Conservation (phyloP, 805 yeast species). For the Yarrowia porcina region DNA sequence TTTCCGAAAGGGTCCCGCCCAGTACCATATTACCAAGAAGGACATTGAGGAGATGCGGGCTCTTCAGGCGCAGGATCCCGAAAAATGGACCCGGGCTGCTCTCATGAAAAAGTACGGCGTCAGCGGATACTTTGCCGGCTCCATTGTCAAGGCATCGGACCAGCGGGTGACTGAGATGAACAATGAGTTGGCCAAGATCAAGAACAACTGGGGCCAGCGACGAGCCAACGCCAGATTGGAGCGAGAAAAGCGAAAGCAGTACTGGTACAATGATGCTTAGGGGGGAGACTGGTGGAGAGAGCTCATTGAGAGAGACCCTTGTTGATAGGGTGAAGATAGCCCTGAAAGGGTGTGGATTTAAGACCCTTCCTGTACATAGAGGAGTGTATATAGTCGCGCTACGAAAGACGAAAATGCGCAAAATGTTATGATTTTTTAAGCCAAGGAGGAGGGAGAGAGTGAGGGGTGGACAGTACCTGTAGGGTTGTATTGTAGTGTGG, state of each 20-base stretch:
- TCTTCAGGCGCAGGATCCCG: slow-evolving; percentile 58
- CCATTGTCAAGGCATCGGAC: slow-evolving; percentile 45
- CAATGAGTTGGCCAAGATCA: slow-evolving; percentile 45
- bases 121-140: slow-evolving; percentile 50
- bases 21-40: slow-evolving; percentile 55
- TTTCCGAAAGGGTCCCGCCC: slow-evolving; percentile 41
- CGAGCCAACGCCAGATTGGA: slow-evolving; percentile 53
- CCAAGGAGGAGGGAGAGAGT: not conserved
- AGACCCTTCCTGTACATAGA: slow-evolving; percentile 5
- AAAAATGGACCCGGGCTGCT: slow-evolving; percentile 57
- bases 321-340: no score
- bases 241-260: slow-evolving; percentile 53
- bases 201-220: slow-evolving; percentile 49
- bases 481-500: no score
- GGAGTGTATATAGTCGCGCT: not conserved
- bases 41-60: slow-evolving; percentile 55
- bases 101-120: slow-evolving; percentile 60
- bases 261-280: slow-evolving; percentile 62
- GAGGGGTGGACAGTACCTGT: no score
- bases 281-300: no score
- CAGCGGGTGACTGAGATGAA: slow-evolving; percentile 50
- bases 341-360: no score
- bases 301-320: no score
- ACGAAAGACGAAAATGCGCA: no score
- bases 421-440: not conserved